Base-by-base conservation (phyloP, 441 rosid species). In the Bruguiera hainesii region DNA sequence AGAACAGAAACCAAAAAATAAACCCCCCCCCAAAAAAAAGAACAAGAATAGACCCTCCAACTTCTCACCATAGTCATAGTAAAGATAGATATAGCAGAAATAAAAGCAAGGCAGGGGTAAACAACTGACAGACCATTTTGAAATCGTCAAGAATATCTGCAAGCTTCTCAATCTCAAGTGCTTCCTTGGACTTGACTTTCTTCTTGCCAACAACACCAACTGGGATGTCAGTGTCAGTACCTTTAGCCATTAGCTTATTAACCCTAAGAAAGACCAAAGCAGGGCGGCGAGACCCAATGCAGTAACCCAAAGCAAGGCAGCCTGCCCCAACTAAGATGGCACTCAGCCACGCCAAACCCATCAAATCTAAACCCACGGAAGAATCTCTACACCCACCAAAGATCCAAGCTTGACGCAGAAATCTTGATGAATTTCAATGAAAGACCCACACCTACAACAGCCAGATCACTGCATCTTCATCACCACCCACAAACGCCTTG, bases 121-220 rank as follows among this genome's bases (percentile, higher is more conserved):
- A 37, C 49, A 19, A 48, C 5, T 48, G 37, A 30, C 19, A 56
- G 62, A 91, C 99, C 99, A 94, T 87, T 79, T 94, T 94, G 79
- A 94, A 94, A 74, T 89, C 90, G 50, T 88, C 91, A 33, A 88
- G 83, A 67, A 91, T 83, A 70, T 84, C 94, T 61, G 99, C 96
- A 70, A 94, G 84, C 72, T 91, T 82, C 71, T 91, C 99, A 56
- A 89, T 87, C 73, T 91, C 99, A 69, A 85, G 77, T 58, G 78
- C 83, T 61, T 76, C 80, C 78, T 88, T 89, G 19, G 80, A 29
- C 71, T 60, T 67, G 5, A 35, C 28, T 3, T 31, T 73, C 73
- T 82, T 80, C 66, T 19, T 77, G 31, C 58, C 71, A 11, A n/a
- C 75, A 21, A 49, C 67, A 64, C 66, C 58, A 66, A 74, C 58